Base-by-base conservation (phyloP, 2,329 filamentous ascomycete genomes). In the Trichoderma afroharzianum region DNA sequence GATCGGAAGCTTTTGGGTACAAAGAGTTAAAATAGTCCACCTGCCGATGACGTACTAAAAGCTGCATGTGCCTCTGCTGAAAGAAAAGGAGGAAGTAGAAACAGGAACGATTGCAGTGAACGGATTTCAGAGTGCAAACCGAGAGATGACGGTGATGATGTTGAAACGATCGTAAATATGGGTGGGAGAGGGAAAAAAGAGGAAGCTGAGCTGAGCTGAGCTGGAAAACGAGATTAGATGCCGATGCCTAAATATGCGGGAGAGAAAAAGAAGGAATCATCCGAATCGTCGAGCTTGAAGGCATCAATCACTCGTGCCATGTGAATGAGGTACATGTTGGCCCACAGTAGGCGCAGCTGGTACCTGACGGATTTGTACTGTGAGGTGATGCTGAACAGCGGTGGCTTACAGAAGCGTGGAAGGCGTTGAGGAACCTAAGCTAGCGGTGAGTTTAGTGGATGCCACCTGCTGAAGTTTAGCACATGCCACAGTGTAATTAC, bases 11-110 rank as follows among this genome's bases (percentile, higher is more conserved):
- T 63, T 57, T 70, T 39, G 43, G 68, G 68, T 57, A 58, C n/a
- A 26, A 57, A 70, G 55, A 33, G 24, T 32, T 43, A 36, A 53
- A 61, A 53, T 70, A 30, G 59, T 59, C 59, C 32, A 32, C 59
- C 68, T 26, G 59, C 47, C 32, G 33, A 63, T 63, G 68, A 63
- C 68, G 68, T 63, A 63, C 61, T 70, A 70, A 63, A 57, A 70
- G 68, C 68, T 63, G 68, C 68, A 55, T 70, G 50, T 70, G 59
- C 57, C 43, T 70, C 57, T 70, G 58, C 57, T 63, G 33, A 36
- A 55, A 43, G 39, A n/a, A 53, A 39, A n/a, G 21, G n/a, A n/a
- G n/a, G 30, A 12, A 26, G 58, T 24, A 8, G 47, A 24, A 70
- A 63, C 21, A 32, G 57, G 21, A 53, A 53, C 47, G 21, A 1